Conservation (phyloP, 257 asterid species). For the Solanum gracilifrons region DNA sequence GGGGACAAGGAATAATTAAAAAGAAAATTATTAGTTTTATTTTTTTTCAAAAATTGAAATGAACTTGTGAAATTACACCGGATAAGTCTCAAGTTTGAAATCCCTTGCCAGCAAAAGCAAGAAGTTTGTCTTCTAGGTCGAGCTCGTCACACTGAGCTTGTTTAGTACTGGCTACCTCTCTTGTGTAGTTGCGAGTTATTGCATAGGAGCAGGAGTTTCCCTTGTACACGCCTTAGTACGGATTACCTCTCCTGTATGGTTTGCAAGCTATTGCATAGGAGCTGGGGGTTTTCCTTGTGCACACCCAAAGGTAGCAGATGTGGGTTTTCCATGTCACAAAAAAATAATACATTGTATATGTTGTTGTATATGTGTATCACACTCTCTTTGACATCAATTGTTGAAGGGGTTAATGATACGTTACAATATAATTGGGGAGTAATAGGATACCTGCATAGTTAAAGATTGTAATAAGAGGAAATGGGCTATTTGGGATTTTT, state of each 20-base stretch:
- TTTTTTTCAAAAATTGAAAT: background rate
- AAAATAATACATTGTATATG: background rate
- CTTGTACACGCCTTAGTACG: background rate
- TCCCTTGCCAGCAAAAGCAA: background rate
- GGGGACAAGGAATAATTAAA: background rate
- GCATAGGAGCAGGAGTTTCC: background rate
- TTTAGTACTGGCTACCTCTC: background rate
- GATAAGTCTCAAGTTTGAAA: background rate
- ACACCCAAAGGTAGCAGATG: fast-evolving
- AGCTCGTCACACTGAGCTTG: background rate
- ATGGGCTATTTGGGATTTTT: background rate
- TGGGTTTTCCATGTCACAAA: background rate
- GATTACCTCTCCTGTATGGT: background rate
- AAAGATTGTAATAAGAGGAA: background rate
- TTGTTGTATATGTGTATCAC: background rate
- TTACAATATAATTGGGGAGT: background rate
- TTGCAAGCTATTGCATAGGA: background rate
- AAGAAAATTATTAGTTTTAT: background rate
- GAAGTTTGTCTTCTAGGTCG: no score
- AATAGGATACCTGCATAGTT: background rate
- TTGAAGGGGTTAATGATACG: background rate
- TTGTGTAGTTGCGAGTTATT: background rate
- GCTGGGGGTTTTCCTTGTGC: fast-evolving
- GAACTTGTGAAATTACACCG: background rate
- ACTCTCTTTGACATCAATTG: background rate